Evolutionary conservation across 2,329 filamentous ascomycete species (phyloP).

Genomic region (Aspergillus felis): DNA sequence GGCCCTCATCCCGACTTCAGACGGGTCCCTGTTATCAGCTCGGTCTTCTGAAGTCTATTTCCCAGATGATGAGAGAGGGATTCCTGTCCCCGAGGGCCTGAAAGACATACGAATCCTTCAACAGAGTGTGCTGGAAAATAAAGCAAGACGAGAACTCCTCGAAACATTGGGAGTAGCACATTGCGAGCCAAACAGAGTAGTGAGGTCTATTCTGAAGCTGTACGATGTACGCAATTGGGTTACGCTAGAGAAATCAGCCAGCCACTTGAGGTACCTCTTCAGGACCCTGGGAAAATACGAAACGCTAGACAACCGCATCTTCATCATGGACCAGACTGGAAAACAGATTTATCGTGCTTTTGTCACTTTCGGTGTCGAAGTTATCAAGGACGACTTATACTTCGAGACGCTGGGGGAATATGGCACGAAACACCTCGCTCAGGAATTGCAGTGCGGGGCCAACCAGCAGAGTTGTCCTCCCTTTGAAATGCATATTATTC

Average conservation of each 20-base stretch:
- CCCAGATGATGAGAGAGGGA: not conserved
- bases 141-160: not conserved
- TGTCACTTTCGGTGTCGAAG: not conserved
- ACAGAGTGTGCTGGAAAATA: not conserved
- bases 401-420: slow-evolving; percentile 1
- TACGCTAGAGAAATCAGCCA: not conserved
- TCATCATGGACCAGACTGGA: slow-evolving; percentile 1
- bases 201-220: not conserved
- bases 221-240: not conserved
- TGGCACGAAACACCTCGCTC: not conserved
- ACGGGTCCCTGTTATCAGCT: not conserved
- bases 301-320: slow-evolving; percentile 1
- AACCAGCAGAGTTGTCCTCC: not conserved
- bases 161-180: not conserved
- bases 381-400: slow-evolving; percentile 2
- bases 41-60: not conserved
- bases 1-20: too few species aligned
- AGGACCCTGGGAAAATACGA: not conserved
- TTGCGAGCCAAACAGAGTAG: not conserved
- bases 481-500: slow-evolving; percentile 2
- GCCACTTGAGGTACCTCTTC: slow-evolving; percentile 2
- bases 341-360: not conserved
- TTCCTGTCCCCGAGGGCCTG: not conserved
- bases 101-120: not conserved
- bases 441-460: not conserved